phyloP scores from a whole-genome alignment of 2,329 filamentous ascomycete genomes.

The Colletotrichum lindemuthianum region DNA sequence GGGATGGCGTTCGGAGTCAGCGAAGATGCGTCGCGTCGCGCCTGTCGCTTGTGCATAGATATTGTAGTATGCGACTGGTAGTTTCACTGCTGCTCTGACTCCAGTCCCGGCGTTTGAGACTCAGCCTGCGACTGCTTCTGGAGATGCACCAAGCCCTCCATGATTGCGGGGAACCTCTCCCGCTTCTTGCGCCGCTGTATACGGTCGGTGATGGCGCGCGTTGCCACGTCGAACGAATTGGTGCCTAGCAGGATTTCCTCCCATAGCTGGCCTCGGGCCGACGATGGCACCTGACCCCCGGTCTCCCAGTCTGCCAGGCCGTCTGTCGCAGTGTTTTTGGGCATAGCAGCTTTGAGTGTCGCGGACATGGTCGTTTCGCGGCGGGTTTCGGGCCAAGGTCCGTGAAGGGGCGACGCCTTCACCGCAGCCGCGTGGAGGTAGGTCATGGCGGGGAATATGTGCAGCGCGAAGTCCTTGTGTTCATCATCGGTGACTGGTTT shows the following conservation, averaged over 20 bases:
- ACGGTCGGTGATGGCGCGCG: conserved; percentile 27
- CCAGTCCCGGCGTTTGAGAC: too few species aligned
- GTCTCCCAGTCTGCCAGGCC: conserved; percentile 58
- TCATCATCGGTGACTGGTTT: conserved; percentile 15
- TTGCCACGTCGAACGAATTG: conserved; percentile 27
- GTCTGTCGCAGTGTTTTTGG: conserved; percentile 47
- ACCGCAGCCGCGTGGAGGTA: conserved; percentile 54
- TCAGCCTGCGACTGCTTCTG: neutral
- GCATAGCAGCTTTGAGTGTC: conserved; percentile 52
- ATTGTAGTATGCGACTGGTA: neutral
- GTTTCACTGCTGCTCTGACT: neutral
- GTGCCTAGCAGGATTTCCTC: conserved; percentile 37
- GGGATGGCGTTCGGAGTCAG: too few species aligned
- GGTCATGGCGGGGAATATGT: conserved; percentile 50
- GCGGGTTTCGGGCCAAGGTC: conserved; percentile 52
- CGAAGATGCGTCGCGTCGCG: too few species aligned
- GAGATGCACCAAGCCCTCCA: conserved; percentile 33
- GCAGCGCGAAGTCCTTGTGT: conserved; percentile 52
- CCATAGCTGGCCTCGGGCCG: conserved; percentile 37
- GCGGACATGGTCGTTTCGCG: conserved; percentile 46
- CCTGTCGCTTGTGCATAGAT: too few species aligned
- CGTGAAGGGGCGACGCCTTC: conserved; percentile 48
- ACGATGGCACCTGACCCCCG: conserved; percentile 39
- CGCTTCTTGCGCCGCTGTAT: conserved; percentile 7
- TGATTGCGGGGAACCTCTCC: conserved; percentile 18